Evolutionary conservation across 495 filamentous ascomycete genomes (phyloP).

Genomic region (Penicillium dipodomyicola): DNA sequence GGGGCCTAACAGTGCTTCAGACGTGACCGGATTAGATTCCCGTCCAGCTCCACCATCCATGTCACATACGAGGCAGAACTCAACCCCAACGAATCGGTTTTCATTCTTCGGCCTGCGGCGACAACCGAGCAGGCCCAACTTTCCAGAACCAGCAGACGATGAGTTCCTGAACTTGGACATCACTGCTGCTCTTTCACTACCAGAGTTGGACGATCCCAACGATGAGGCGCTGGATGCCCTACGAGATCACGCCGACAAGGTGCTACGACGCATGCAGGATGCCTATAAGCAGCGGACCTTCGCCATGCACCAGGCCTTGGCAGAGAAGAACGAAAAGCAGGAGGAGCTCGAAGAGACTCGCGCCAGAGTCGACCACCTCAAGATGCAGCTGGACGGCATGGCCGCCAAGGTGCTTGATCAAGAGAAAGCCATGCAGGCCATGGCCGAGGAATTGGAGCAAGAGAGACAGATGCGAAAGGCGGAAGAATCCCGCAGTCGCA

Average conservation of each 20-base stretch:
- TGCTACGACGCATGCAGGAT: slow-evolving; percentile 62
- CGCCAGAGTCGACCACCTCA: slow-evolving; percentile 62
- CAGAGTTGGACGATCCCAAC: slow-evolving; percentile 50
- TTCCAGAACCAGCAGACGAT: slow-evolving; percentile 49
- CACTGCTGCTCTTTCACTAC: slow-evolving; percentile 59
- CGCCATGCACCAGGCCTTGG: slow-evolving; percentile 56
- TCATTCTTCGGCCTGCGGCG: slow-evolving; percentile 41
- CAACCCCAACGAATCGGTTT: slow-evolving; percentile 37
- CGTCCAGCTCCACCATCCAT: slow-evolving; percentile 22
- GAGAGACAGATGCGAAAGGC: slow-evolving; percentile 56
- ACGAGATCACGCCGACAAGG: slow-evolving; percentile 62
- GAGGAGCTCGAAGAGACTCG: slow-evolving; percentile 78
- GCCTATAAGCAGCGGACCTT: slow-evolving; percentile 66
- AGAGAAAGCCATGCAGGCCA: slow-evolving; percentile 59
- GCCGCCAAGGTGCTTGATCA: slow-evolving; percentile 64
- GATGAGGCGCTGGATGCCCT: slow-evolving; percentile 70
- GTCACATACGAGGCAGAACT: slow-evolving; percentile 38
- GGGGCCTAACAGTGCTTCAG: slow-evolving; percentile 20
- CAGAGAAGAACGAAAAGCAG: slow-evolving; percentile 60
- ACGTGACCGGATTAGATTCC: slow-evolving; percentile 23
- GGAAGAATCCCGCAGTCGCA: slow-evolving; percentile 52
- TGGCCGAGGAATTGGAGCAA: slow-evolving; percentile 61
- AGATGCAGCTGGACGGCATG: slow-evolving; percentile 75
- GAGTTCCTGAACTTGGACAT: slow-evolving; percentile 67
- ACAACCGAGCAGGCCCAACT: slow-evolving; percentile 25